Base-by-base conservation (phyloP, 495 filamentous ascomycete genomes). In the Alectoria sarmentosa region DNA sequence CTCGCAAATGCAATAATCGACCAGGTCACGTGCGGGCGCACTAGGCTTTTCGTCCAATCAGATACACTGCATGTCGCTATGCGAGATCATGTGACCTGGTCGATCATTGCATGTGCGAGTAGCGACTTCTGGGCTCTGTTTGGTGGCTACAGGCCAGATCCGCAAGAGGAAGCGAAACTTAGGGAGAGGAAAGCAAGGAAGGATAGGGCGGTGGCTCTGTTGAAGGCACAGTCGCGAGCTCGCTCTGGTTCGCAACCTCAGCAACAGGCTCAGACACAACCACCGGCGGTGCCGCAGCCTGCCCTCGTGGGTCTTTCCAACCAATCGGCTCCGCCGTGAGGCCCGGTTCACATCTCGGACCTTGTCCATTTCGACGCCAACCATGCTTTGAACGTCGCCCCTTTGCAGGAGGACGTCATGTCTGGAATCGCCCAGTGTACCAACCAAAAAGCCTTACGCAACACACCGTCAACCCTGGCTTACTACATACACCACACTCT, bases 71-170 rank as follows among this genome's bases (percentile, higher is more conserved):
- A n/a, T n/a, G n/a, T n/a, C n/a, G n/a, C n/a, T n/a, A n/a, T n/a
- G n/a, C n/a, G n/a, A n/a, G n/a, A n/a, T n/a, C n/a, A n/a, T n/a
- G n/a, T n/a, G n/a, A n/a, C n/a, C n/a, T n/a, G n/a, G n/a, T n/a
- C n/a, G n/a, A n/a, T n/a, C n/a, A n/a, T n/a, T n/a, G n/a, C n/a
- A n/a, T n/a, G n/a, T n/a, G n/a, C n/a, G n/a, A n/a, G n/a, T n/a
- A n/a, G n/a, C n/a, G n/a, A n/a, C 21, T 62, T 62, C 23, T 62
- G 60, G 60, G 28, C 30, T 34, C 30, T 37, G 19, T 62, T 62
- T 26, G 28, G 60, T 23, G 32, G 19, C 28, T 38, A 48, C 6
- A 62, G 44, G 60, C 60, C 46, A 32, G 46, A 38, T 55, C 52
- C 52, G 15, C 14, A 55, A n/a, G 52, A 55, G 52, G 52, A 55